These are phyloP conservation scores for Cucurbita ficifolia DNA, from an alignment of 306 rosid genomes.

Conservation along the genomic window DNA sequence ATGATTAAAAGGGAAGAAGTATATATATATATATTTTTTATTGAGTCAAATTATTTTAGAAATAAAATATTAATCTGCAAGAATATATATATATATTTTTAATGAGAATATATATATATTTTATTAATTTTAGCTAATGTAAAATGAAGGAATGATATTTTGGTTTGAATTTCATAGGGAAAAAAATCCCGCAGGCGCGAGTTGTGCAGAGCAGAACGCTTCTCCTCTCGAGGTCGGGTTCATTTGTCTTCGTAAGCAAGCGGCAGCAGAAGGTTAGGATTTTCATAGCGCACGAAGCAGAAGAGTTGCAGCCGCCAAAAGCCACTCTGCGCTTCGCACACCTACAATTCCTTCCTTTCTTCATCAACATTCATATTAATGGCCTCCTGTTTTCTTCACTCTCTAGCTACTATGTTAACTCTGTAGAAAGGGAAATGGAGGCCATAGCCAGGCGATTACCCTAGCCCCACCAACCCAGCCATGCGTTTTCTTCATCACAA, in stretches of 20 bases:
- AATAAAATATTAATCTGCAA: no score
- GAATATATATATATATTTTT: no score
- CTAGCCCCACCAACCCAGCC: neutral
- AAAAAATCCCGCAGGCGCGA: neutral
- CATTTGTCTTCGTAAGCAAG: neutral
- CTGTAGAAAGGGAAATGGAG: neutral
- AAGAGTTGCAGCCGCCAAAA: neutral
- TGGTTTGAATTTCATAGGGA: no score
- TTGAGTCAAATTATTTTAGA: no score
- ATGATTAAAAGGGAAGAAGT: no score
- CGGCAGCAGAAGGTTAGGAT: neutral
- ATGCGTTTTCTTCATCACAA: slow-evolving; percentile 43
- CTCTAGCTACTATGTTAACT: neutral
- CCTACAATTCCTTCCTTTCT: no score
- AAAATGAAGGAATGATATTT: no score
- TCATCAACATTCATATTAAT: neutral
- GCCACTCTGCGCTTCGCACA: neutral
- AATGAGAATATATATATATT: no score
- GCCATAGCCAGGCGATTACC: neutral
- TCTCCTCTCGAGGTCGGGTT: neutral
- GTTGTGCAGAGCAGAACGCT: neutral
- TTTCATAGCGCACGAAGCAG: no score
- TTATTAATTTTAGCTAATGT: no score
- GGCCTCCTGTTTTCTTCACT: neutral
- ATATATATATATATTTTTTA: no score